Conservation (phyloP, 495 filamentous ascomycete genomes). For the Cudoniella acicularis region DNA sequence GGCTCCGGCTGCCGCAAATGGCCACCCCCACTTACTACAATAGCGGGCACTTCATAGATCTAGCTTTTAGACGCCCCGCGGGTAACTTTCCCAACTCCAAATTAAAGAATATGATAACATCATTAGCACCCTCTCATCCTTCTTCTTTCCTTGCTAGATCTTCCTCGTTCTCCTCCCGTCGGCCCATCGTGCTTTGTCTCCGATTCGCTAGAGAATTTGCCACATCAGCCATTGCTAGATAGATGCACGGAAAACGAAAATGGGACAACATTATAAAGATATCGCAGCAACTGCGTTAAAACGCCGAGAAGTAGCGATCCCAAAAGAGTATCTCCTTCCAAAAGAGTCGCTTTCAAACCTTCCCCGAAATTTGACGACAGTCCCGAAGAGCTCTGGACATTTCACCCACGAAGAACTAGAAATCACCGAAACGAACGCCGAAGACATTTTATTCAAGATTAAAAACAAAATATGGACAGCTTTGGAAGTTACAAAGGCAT, state of each 20-base stretch:
- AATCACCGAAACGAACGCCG: conserved; percentile 58
- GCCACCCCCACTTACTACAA: not conserved
- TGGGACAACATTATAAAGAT: conserved; percentile 27
- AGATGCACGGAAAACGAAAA: not conserved
- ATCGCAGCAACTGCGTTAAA: conserved; percentile 23
- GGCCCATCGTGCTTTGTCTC: not conserved
- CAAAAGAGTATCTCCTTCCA: conserved; percentile 24
- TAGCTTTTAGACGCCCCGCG: not conserved
- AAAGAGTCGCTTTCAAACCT: conserved; percentile 12
- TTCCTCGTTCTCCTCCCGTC: not conserved
- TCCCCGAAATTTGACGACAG: conserved; percentile 23
- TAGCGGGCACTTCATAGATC: not conserved
- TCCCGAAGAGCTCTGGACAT: conserved; percentile 21
- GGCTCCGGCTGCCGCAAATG: not conserved
- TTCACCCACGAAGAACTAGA: conserved; percentile 42
- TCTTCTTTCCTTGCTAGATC: not conserved
- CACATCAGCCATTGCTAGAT: not conserved
- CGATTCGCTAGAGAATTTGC: not conserved
- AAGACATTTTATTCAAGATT: conserved; percentile 45
- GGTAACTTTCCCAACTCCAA: not conserved
- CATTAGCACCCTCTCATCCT: not conserved
- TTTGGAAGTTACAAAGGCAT: conserved; percentile 53
- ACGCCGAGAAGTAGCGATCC: conserved; percentile 24
- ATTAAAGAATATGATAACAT: not conserved
- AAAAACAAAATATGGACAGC: conserved; percentile 42